Evolutionary conservation across 495 filamentous ascomycete genomes (phyloP), one percentile per base, ranked within the genome.

Genomic region (Astrothelium subdiscretum): DNA sequence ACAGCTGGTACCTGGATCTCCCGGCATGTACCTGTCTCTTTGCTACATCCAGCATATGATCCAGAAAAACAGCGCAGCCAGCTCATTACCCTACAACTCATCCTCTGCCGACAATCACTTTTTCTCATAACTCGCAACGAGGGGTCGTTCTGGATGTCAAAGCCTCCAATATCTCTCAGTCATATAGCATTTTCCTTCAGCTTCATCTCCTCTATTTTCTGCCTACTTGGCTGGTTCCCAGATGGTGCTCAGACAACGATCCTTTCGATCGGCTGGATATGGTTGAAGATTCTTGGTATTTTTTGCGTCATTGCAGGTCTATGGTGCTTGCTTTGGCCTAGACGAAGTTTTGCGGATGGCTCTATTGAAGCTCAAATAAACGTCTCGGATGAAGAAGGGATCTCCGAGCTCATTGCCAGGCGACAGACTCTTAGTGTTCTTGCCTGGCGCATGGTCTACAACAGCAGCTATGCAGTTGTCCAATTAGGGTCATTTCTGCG

Each of bases 91-190:
- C 77, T 89, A 32, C 83, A 89, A 76, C 76, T 89, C 70, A 81
- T 85, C 32, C 79, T 89, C 54, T 88, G 85, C 60, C 84, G 88
- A 75, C 88, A 89, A 74, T 89, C 85, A 85, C 79, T 89, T 65
- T 88, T 89, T 76, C 88, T 89, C 77, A 84, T 89, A 62, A 89
- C 86, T 67, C 84, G 85, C 75, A 85, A 85, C 74, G 81, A 48
- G 11, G 42, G 42, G 3, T n/a, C 11, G 3, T 48, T 48, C 18
- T 48, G 79, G 64, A 79, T 84, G 69, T 88, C 86, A 62, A 83
- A 78, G 77, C 85, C 86, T 63, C 86, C 84, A 52, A 87, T 83
- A 82, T 85, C 88, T 74, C 77, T 89, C 59, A 79, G 87, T 65
- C 80, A 77, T 66, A 85, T 85, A 67, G 88, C 88, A 75, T 78